These are phyloP conservation scores for Oryza meyeriana DNA, from an alignment of 176 grass and related monocot species.

Conservation along the genomic window DNA sequence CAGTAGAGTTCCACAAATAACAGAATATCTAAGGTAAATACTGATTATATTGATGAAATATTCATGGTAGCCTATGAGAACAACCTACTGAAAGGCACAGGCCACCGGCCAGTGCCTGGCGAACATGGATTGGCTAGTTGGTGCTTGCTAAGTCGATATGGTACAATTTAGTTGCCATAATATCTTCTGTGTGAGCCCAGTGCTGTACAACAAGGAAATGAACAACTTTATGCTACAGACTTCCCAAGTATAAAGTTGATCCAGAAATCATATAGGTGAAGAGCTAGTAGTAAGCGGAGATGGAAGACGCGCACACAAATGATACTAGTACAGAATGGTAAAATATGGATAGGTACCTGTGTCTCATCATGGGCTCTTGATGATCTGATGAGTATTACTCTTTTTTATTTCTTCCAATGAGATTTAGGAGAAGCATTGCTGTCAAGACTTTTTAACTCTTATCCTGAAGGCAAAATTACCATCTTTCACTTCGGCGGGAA, in stretches of 20 bases:
- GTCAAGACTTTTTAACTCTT: conserved; percentile 5
- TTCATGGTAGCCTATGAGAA: neutral
- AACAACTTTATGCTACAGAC: neutral
- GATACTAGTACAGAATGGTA: neutral
- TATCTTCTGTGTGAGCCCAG: neutral
- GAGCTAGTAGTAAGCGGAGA: neutral
- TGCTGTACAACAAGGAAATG: neutral
- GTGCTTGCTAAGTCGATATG: neutral
- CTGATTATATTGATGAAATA: neutral
- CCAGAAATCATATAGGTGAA: neutral
- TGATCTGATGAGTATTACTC: conserved; percentile 11
- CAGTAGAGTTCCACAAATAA: neutral
- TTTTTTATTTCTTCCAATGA: conserved; percentile 32
- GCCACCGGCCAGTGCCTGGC: neutral
- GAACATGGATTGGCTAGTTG: neutral
- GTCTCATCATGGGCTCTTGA: conserved; percentile 35
- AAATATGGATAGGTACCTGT: conserved; percentile 9
- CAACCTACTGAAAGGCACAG: neutral
- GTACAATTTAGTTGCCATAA: neutral
- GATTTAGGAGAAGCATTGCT: conserved; percentile 14
- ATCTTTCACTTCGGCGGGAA: conserved; percentile 18
- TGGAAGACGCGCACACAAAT: neutral
- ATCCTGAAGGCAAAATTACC: conserved; percentile 40
- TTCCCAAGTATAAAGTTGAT: neutral
- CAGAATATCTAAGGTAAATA: neutral